Evolutionary conservation across 345 rosid genomes (phyloP), one percentile per base, ranked within the genome.

Genomic region (Aquilaria malaccensis): DNA sequence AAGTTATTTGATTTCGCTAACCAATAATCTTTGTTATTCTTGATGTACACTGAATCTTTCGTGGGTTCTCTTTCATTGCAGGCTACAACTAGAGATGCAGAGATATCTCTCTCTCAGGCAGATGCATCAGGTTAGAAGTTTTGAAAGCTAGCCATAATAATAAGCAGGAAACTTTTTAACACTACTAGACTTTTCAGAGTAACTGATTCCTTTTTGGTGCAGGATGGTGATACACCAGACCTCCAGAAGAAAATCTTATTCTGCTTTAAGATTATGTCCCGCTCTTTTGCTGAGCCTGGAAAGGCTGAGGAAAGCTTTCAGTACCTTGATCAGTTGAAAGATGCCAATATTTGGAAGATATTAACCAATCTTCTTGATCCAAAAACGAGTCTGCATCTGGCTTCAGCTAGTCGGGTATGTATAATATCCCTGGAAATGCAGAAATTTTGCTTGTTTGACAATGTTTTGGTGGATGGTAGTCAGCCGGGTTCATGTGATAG

Each of bases 21-120:
- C 58, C 33, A 56, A 57, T 61, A 66, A 59, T 69, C 55, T 53
- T 52, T 43, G 57, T 58, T 62, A 60, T 52, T 30, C 47, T 63
- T 50, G 70, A 61, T 65, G 49, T 52, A 30, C 7, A 37, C 7
- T 9, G 5, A 37, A 37, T 5, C 7, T 9, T 37, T 37, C 43
- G 5, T 37, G 5, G 5, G 67, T 84, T 65, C 71, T 73, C 69
- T 79, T 69, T 75, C 54, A 72, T 77, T 81, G 74, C 85, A 94
- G 99, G 89, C 82, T 86, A 81, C 97, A 94, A 69, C 97, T 83
- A 74, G 99, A 94, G 84, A 88, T 90, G 95, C 96, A 79, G 87
- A 85, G 69, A 68, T 94, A 90, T 74, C 76, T 90, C 55, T 80
- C 85, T 45, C 75, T 90, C 58, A 83, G 91, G 87, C 92, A 83